phyloP scores from a whole-genome alignment of 2,329 filamentous ascomycete species.

The Neospermospora avenae region DNA sequence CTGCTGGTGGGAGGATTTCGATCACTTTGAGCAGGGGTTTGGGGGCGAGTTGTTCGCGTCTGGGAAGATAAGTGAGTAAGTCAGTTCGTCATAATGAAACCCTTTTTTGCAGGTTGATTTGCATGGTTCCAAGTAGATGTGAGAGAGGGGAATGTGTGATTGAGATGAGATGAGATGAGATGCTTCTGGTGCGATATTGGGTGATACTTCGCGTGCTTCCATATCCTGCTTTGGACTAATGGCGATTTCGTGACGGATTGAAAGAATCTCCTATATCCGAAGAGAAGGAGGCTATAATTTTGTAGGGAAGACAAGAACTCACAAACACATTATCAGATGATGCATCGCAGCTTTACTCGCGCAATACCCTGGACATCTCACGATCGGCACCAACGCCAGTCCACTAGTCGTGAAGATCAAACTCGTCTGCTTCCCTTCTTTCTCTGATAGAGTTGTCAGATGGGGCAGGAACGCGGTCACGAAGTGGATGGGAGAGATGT shows the following conservation, averaged over 20 bases:
- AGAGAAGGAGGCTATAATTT: too few relatives aligned
- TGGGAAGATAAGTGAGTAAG: conserved; percentile 22
- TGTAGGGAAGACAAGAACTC: too few relatives aligned
- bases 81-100: too few relatives aligned
- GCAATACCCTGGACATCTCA: conserved; percentile 36
- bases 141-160: too few relatives aligned
- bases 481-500: conserved; percentile 39
- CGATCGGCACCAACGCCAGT: conserved; percentile 21
- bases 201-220: too few relatives aligned
- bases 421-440: conserved; percentile 1
- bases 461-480: conserved; percentile 39
- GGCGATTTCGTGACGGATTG: too few relatives aligned
- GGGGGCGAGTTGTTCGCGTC: too few relatives aligned
- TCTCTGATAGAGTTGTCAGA: conserved; percentile 7
- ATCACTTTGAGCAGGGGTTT: conserved; percentile 34
- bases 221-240: too few relatives aligned
- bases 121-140: too few relatives aligned
- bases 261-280: too few relatives aligned
- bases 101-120: conserved; percentile 35
- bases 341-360: conserved; percentile 46
- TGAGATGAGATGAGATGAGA: too few relatives aligned
- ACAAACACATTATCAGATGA: conserved; percentile 40
- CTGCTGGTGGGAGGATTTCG: conserved; percentile 41
- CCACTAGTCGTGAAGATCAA: conserved; percentile 26
- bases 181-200: too few relatives aligned